Base-by-base conservation (phyloP, 495 filamentous ascomycete species). In the Chaetomium tenue region DNA sequence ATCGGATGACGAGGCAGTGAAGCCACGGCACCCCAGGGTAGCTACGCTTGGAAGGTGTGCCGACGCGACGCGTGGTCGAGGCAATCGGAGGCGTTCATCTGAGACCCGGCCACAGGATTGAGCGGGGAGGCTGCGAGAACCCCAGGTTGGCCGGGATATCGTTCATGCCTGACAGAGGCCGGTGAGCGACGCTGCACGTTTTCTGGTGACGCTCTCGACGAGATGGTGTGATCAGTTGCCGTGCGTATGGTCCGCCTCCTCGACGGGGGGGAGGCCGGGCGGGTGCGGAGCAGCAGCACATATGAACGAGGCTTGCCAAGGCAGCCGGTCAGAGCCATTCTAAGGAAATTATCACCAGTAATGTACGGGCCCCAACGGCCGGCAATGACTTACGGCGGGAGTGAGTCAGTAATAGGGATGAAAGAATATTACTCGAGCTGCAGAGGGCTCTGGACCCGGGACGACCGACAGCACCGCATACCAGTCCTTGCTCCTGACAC, bases 401-500 rank as follows among this genome's bases (percentile, higher is more conserved):
- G 23, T 5, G 48, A 2, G 23, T 23, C 22, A 57, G 18, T 20
- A 39, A 33, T 8, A 11, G 20, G 26, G 33, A 23, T 25, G 39
- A 40, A 11, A 37, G 46, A 50, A 20, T 22, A 59, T 58, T 30
- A 18, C 46, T 37, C 63, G 58, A 65, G 47, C 54, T 56, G 68
- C 61, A 64, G 63, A 51, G 42, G 58, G 60, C 26, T 69, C 54
- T 65, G 63, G 16, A 20, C 51, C 44, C 40, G 16, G 40, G n/a
- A 23, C 46, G 46, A n/a, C 46, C 46, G 16, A 28, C 59, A 30
- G 54, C 66, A 62, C 65, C 70, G 46, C 46, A 23, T 50, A 20
- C 46, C 68, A 46, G 44, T 66, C 9, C 51, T 57, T 30, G 52
- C 61, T 68, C 53, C 62, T 66, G 65, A 60, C 71, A 71, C 71